Base-by-base conservation (phyloP, 371 early-diverging fungal species). In the Mortierella sp. region DNA sequence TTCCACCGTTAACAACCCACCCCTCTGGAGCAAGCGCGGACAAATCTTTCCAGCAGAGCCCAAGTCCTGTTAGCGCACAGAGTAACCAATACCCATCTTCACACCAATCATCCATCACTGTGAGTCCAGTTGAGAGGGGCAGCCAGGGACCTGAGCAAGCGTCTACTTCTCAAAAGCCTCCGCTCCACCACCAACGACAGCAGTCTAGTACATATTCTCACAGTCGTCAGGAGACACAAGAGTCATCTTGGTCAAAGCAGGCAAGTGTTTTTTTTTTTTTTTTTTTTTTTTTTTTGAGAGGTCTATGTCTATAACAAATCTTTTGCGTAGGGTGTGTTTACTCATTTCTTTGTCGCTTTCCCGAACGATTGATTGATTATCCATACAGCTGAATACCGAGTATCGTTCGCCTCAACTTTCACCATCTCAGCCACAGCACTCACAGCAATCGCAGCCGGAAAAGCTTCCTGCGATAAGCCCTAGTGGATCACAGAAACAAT, bases 381-480 rank as follows among this genome's bases (percentile, higher is more conserved):
- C 53, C 23, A 9, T 19, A 16, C 56, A 62, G 21, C 52, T 28
- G 28, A 47, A 66, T 1, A 57, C 57, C 12, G 50, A 60, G 53
- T 37, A 60, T n/a, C 67, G 50, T 18, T 50, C 19, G 5, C 44
- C n/a, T 15, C 67, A 57, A 18, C 30, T 50, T 1, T 47, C 66
- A 1, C 44, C 58, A 11, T 50, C 30, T 28, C 67, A 60, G 15
- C 58, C 51, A 14, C 65, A 59, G n/a, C 60, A 48, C 21, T 51
- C 45, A 61, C 68, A 60, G 29, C 61, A 59, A 29, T 66, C 55
- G n/a, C 74, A 67, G 50, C 60, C 37, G 5, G 37, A 37, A 9
- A 37, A 37, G 9, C 37, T 37, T 37, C 37, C 37, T 37, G 37
- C 37, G 37, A 58, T 14, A 43, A 55, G 43, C 45, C 51, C 15